Evolutionary conservation across 257 asterid species (phyloP).

Genomic region (Jacaranda copaia): DNA sequence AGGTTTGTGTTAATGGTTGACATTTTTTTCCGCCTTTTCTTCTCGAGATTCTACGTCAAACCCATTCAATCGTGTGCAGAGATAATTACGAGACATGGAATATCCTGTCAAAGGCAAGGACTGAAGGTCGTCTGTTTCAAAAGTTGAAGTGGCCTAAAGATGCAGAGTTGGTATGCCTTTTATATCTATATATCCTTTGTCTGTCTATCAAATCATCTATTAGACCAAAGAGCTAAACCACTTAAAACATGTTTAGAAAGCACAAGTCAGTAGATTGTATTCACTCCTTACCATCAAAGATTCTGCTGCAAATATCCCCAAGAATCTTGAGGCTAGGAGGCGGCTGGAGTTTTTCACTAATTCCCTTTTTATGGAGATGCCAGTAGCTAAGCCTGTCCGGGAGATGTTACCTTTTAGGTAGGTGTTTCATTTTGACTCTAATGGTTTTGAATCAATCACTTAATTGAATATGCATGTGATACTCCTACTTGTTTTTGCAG

Average conservation of each 20-base stretch:
- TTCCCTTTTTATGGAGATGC: slow-evolving; percentile 99
- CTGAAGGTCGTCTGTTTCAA: slow-evolving; percentile 91
- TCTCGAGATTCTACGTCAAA: slow-evolving; percentile 10
- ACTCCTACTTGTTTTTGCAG: slow-evolving; percentile 52
- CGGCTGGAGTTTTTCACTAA: slow-evolving; percentile 90
- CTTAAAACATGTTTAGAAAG: slow-evolving; percentile 60
- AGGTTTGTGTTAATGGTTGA: slow-evolving; percentile 59
- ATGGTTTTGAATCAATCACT: slow-evolving; percentile 8
- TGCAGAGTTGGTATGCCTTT: slow-evolving; percentile 69
- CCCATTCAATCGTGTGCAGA: slow-evolving; percentile 48
- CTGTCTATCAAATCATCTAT: slow-evolving; percentile 21
- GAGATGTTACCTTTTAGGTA: slow-evolving; percentile 97
- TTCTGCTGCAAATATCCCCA: slow-evolving; percentile 89
- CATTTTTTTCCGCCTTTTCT: slow-evolving; percentile 9
- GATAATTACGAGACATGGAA: slow-evolving; percentile 82
- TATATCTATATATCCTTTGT: slow-evolving; percentile 25
- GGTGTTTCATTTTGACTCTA: slow-evolving; percentile 18
- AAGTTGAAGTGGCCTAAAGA: slow-evolving; percentile 93
- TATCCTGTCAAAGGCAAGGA: slow-evolving; percentile 77
- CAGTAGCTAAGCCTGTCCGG: slow-evolving; percentile 81
- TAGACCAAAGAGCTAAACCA: slow-evolving; percentile 35
- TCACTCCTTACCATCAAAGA: slow-evolving; percentile 89
- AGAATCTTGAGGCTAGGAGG: slow-evolving; percentile 93
- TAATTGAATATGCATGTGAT: slow-evolving; percentile 13
- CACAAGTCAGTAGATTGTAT: slow-evolving; percentile 77